Evolutionary conservation across 2,329 filamentous ascomycete species (phyloP).

Genomic region (Penicillium sp.): DNA sequence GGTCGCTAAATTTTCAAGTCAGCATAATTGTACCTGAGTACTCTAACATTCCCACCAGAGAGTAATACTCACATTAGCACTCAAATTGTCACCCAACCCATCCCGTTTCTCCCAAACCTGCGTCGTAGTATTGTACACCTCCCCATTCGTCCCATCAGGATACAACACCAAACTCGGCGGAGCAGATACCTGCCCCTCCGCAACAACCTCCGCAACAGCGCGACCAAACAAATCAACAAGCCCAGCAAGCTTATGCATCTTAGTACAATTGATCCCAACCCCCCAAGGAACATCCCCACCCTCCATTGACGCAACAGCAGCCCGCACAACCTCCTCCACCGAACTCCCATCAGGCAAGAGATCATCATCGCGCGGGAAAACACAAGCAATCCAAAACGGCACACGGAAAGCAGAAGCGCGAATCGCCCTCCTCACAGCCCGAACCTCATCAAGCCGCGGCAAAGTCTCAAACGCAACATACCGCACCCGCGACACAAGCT

Average conservation of each 20-base stretch:
- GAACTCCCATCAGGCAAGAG: constrained; percentile 56
- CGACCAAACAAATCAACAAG: constrained; percentile 22
- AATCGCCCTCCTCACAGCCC: constrained; percentile 46
- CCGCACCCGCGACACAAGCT: constrained; percentile 38
- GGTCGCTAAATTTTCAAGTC: constrained; percentile 16
- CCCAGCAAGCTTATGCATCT: constrained; percentile 30
- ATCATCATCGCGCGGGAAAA: constrained; percentile 57
- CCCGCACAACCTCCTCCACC: constrained; percentile 42
- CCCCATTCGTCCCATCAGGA: constrained; percentile 66
- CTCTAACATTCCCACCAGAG: background rate
- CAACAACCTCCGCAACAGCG: constrained; percentile 4
- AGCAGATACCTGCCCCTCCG: constrained; percentile 5
- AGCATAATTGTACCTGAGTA: constrained; percentile 4
- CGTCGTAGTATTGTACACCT: constrained; percentile 63
- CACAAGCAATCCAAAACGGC: constrained; percentile 61
- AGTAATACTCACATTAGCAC: background rate
- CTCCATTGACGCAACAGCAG: constrained; percentile 30
- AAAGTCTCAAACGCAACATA: constrained; percentile 66
- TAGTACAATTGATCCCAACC: constrained; percentile 65
- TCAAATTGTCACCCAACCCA: constrained; percentile 18
- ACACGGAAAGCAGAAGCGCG: constrained; percentile 20
- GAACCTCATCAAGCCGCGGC: constrained; percentile 60
- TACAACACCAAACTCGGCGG: constrained; percentile 60
- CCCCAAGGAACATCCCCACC: constrained; percentile 51
- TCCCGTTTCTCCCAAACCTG: constrained; percentile 54